phyloP scores from a whole-genome alignment of 1,139 yeast species.

The Nakaseomyces bracarensis region DNA sequence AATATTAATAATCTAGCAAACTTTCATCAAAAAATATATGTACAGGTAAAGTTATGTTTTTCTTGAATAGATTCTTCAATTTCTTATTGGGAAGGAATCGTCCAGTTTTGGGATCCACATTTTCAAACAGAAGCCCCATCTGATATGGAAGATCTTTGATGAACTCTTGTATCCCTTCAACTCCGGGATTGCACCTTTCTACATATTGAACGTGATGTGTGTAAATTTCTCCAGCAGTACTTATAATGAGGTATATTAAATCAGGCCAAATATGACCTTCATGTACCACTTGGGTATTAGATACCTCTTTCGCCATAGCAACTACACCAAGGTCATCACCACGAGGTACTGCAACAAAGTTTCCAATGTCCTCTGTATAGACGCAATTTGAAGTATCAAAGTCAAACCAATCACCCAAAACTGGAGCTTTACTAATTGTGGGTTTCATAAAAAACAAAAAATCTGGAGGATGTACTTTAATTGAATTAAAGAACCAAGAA shows the following conservation, averaged over 20 bases:
- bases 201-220: conserved; percentile 2
- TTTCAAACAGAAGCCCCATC: conserved; percentile 1
- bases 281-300: not conserved
- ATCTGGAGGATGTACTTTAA: conserved; percentile 1
- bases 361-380: conserved; percentile 1
- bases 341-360: conserved; percentile 3
- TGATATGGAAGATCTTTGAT: conserved; percentile 1
- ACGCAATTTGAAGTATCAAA: conserved; percentile 2
- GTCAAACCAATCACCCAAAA: not conserved
- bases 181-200: conserved; percentile 1
- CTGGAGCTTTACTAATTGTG: not conserved
- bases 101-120: not conserved
- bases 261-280: conserved; percentile 1
- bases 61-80: not conserved
- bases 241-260: not conserved
- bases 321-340: conserved; percentile 1
- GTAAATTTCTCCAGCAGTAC: conserved; percentile 3
- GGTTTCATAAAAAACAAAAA: not conserved
- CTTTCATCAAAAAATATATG: conserved; percentile 3
- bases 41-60: not conserved
- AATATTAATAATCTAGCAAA: not conserved
- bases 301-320: conserved; percentile 1
- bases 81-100: not conserved
- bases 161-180: conserved; percentile 1
- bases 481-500: conserved; percentile 5